Base-by-base conservation (phyloP, 2,329 filamentous ascomycete genomes). In the Juglanconis oblonga region DNA sequence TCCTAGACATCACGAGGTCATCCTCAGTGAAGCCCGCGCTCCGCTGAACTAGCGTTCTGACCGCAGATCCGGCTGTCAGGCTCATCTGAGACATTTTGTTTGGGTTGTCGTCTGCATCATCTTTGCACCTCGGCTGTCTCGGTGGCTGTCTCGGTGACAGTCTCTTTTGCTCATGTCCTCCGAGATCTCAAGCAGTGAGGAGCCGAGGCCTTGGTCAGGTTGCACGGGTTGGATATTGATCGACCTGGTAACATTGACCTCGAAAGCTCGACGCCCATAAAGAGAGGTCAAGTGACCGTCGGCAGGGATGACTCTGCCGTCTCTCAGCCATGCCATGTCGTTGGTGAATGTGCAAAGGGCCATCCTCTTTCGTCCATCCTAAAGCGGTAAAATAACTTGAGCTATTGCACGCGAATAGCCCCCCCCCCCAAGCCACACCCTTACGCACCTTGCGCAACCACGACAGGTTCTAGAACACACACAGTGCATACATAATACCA, bases 81-180 rank as follows among this genome's bases (percentile, higher is more conserved):
- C 36, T 31, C n/a, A 38, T 51, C 47, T 42, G 51, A 62, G 59
- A 62, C 59, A 59, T 9, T 47, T 50, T 51, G 17, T 14, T 36
- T 13, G 51, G n/a, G 24, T 9, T 24, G 17, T 24, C 17, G 17
- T 17, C 33, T 29, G 49, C 49, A 52, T 52, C 8, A 52, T 52
- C 33, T 52, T 24, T 42, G 38, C 10, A 4, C 9, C 38, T 36
- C 9, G n/a, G n/a, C n/a, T n/a, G n/a, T n/a, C n/a, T n/a, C n/a
- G n/a, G n/a, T n/a, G 14, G 11, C 36, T 24, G 29, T 13, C 24
- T 32, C 50, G 51, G 29, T 36, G 14, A 5, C 38, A 7, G 42
- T 11, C 51, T 44, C 24, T 32, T 29, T 4, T 8, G 11, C 24
- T 40, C 35, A 42, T 13, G 38, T 31, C 4, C 51, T 44, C 24